These are phyloP conservation scores for Geranomyces michiganensis DNA, from an alignment of 192 early-diverging fungal genomes.

Conservation along the genomic window DNA sequence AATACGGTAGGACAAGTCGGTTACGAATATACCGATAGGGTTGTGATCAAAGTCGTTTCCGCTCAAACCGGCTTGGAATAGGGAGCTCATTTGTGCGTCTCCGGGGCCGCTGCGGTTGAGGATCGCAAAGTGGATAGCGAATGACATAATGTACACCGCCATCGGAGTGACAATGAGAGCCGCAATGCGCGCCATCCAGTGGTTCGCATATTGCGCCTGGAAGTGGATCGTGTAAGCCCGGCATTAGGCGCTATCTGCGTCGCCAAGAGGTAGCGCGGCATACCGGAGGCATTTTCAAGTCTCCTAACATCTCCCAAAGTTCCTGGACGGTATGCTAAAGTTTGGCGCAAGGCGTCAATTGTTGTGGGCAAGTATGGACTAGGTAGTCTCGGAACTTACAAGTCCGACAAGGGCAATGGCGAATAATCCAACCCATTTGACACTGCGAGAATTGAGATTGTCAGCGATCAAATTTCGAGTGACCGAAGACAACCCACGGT, in stretches of 20 bases:
- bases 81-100: slow-evolving; percentile 90
- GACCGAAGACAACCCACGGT: not conserved
- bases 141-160: slow-evolving; percentile 79
- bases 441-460: slow-evolving; percentile 44
- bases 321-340: slow-evolving; percentile 83
- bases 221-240: not conserved
- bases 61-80: slow-evolving; percentile 91
- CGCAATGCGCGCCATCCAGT: slow-evolving; percentile 82
- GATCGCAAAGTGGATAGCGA: slow-evolving; percentile 87
- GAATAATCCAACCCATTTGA: slow-evolving; percentile 98
- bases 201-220: slow-evolving; percentile 66
- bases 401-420: slow-evolving; percentile 87
- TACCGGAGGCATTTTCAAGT: slow-evolving; percentile 56
- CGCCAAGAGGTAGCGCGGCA: not conserved
- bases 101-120: slow-evolving; percentile 80
- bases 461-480: not conserved
- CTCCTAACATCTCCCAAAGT: slow-evolving; percentile 86
- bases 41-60: slow-evolving; percentile 80
- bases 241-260: not conserved
- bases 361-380: not conserved
- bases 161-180: slow-evolving; percentile 84
- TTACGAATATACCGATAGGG: slow-evolving; percentile 67
- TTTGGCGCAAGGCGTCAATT: not conserved
- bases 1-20: not conserved
- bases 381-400: slow-evolving; percentile 22